Conservation (phyloP, 1,284 basidiomycete species). For the Pterulicium gracile region DNA sequence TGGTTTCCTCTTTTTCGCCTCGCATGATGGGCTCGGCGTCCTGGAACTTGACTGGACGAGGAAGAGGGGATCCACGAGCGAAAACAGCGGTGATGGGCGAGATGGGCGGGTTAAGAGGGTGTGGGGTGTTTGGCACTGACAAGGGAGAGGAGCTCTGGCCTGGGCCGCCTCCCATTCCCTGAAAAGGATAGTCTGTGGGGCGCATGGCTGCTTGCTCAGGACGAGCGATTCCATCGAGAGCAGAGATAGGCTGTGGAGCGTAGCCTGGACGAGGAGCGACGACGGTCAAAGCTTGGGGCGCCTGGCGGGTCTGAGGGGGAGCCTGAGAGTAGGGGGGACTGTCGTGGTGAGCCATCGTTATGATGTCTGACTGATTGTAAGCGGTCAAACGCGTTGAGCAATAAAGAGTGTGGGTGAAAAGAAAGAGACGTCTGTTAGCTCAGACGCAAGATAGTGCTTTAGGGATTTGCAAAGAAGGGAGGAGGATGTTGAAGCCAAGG, state of each 20-base stretch:
- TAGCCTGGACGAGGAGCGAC: constrained; percentile 66
- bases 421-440: too few relatives aligned
- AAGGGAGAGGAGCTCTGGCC: constrained; percentile 13
- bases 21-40: constrained; percentile 48
- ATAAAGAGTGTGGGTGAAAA: not conserved
- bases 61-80: constrained; percentile 44
- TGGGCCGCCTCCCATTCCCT: constrained; percentile 20
- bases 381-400: not conserved
- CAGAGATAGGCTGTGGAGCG: constrained; percentile 52
- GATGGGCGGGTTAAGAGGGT: constrained; percentile 63
- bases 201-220: constrained; percentile 29
- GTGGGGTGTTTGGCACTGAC: constrained; percentile 33
- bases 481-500: too few relatives aligned
- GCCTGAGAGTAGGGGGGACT: not conserved
- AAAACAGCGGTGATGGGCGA: constrained; percentile 72
- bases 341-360: not conserved
- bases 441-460: too few relatives aligned
- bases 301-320: not conserved
- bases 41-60: constrained; percentile 38
- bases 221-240: constrained; percentile 38
- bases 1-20: constrained; percentile 53
- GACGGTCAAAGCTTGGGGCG: constrained; percentile 31
- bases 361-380: not conserved
- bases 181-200: not conserved
- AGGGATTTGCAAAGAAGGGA: too few relatives aligned